Base-by-base conservation (phyloP, 805 yeast genomes). In the Spathaspora arborariae region DNA sequence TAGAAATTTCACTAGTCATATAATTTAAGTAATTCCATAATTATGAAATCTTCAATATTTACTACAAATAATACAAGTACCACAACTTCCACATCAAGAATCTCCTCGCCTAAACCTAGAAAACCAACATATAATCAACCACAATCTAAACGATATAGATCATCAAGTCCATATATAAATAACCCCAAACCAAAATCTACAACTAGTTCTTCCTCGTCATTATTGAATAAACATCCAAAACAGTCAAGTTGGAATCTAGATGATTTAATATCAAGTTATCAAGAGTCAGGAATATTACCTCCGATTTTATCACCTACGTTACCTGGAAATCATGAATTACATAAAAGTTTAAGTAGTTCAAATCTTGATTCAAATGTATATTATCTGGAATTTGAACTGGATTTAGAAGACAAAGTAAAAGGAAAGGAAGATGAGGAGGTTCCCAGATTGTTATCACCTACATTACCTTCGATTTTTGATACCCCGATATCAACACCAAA, bases 271-370 rank as follows among this genome's bases (percentile, higher is more conserved):
- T 20, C 55, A 27, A 56, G 65, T 21, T 72, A 69, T 52, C 57
- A 61, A 11, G 65, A 67, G 4, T 51, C 55, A 5, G 70, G 71
- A 2, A 24, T 43, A 2, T 58, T 72, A 38, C 76, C 76, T 5
- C 65, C 70, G 0, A 64, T 63, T 5, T 56, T 72, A 20, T 68
- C 74, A 5, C 76, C 76, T 1, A 64, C 70, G 1, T 50, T 72
- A 5, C 76, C 75, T 15, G 21, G 30, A 15, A 27, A 2, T 30
- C 35, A 6, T 15, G 16, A 13, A 27, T 27, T 24, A 30, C 35
- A 30, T 30, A 30, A 30, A 15, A 30, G 35, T 30, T 30, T 30
- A 13, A 30, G 35, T 15, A 30, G 16, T 13, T 30, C 35, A 13
- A 30, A 30, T 30, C 16, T 30, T 30, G 35, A 30, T 13, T 16